These are phyloP conservation scores for Calonectria multiphialidica DNA, from an alignment of 2,329 filamentous ascomycete genomes.

Conservation along the genomic window DNA sequence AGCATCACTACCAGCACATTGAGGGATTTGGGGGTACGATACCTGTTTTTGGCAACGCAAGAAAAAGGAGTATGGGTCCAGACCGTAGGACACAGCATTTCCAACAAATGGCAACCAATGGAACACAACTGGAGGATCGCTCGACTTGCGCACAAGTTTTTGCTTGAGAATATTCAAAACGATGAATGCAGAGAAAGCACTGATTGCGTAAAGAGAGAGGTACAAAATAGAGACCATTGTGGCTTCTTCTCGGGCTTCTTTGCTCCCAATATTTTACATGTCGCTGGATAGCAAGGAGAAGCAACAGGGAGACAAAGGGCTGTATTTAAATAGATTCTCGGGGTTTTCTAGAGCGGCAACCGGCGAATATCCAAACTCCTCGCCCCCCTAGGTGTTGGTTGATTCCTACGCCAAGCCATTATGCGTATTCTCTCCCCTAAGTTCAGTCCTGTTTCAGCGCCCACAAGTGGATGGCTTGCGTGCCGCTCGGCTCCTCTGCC, in stretches of 20 bases:
- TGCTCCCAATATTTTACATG: not conserved
- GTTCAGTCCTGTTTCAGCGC: not conserved
- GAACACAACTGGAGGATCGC: constrained; percentile 66
- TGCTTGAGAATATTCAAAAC: constrained; percentile 30
- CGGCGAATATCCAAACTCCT: no score
- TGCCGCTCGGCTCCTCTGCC: not conserved
- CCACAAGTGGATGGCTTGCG: not conserved
- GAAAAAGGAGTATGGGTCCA: constrained; percentile 78
- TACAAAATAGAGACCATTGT: constrained; percentile 22
- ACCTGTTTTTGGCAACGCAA: constrained; percentile 75
- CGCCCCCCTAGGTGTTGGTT: not conserved
- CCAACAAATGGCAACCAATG: constrained; percentile 74
- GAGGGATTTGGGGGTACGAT: constrained; percentile 1
- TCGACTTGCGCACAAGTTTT: constrained; percentile 26
- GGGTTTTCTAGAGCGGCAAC: not conserved
- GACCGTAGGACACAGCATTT: constrained; percentile 78
- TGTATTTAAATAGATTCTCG: not conserved
- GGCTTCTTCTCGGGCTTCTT: not conserved
- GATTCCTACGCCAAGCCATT: not conserved
- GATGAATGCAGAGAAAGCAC: constrained; percentile 14
- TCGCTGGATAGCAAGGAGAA: not conserved
- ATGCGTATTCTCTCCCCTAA: not conserved
- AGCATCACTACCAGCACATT: not conserved
- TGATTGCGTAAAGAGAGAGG: constrained; percentile 18
- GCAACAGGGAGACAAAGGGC: not conserved